Evolutionary conservation across 1,284 basidiomycete genomes (phyloP).

Genomic region (Ceratobasidium sp.): DNA sequence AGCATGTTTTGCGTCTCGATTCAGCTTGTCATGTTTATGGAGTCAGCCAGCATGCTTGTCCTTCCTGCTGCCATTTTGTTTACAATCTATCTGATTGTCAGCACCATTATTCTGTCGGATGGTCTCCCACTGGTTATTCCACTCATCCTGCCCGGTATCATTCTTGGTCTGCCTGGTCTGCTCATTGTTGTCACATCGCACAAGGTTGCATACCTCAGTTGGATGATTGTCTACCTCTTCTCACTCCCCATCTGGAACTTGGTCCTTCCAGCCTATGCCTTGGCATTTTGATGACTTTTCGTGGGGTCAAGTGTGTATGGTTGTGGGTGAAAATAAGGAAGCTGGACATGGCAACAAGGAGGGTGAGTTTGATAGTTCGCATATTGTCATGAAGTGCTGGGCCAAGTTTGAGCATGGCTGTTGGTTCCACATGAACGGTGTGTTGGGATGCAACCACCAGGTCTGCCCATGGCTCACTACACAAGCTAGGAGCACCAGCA

Average conservation of each 20-base stretch:
- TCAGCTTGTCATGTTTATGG: constrained; percentile 99
- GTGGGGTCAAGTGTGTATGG: constrained; percentile 94
- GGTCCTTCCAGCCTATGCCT: constrained; percentile 89
- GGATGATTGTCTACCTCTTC: constrained; percentile 95
- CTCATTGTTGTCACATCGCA: constrained; percentile 94
- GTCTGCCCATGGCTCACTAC: too few relatives aligned
- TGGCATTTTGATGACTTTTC: constrained; percentile 99
- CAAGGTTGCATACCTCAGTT: constrained; percentile 92
- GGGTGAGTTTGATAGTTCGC: constrained; percentile 92
- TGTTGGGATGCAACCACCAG: too few relatives aligned
- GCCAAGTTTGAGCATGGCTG: constrained; percentile 97
- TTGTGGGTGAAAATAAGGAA: constrained; percentile 75
- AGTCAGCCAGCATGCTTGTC: constrained; percentile 93
- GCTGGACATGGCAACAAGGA: constrained; percentile 84
- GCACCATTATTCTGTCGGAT: constrained; percentile 79
- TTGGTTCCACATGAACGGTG: constrained; percentile 74
- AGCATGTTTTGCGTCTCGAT: constrained; percentile 97
- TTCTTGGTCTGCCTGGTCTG: constrained; percentile 94
- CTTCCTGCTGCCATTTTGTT: constrained; percentile 97
- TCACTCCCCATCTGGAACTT: constrained; percentile 97
- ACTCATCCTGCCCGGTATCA: constrained; percentile 90
- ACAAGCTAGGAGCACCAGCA: too few relatives aligned
- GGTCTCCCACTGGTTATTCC: constrained; percentile 74
- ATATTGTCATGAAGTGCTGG: constrained; percentile 99
- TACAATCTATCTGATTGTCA: constrained; percentile 90